A percentile compares a stretch with the other conserved stretches of the same genome.
phyloP scores from a whole-genome alignment of 2,329 filamentous ascomycete genomes.

The Aspergillus quadrilineatus region DNA sequence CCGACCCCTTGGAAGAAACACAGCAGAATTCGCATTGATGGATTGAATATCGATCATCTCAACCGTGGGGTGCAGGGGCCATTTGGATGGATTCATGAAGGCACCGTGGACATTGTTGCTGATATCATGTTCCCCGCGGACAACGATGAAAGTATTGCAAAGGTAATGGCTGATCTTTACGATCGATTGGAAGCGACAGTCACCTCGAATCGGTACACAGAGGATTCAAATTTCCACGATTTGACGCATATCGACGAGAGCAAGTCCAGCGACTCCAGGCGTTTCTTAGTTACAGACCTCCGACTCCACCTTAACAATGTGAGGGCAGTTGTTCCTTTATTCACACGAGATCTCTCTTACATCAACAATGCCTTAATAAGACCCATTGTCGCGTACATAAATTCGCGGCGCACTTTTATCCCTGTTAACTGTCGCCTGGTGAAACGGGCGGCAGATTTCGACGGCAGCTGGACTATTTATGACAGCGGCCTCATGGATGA shows the following conservation, averaged over 20 bases:
- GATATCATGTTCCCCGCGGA: conserved; percentile 94
- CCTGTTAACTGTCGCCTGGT: conserved; percentile 93
- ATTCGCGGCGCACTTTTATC: conserved; percentile 90
- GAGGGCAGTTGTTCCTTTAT: conserved; percentile 86
- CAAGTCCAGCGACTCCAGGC: conserved; percentile 53
- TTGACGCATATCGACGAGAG: conserved; percentile 26
- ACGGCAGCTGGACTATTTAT: conserved; percentile 91
- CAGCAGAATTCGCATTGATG: conserved; percentile 86
- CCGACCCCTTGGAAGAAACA: conserved; percentile 90
- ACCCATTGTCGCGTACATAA: conserved; percentile 97
- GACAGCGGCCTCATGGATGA: conserved; percentile 95
- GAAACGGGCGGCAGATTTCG: conserved; percentile 84
- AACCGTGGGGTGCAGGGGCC: conserved; percentile 91
- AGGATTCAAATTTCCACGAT: conserved; percentile 17
- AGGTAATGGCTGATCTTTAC: conserved; percentile 96
- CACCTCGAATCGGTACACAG: conserved; percentile 66
- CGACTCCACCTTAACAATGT: conserved; percentile 95
- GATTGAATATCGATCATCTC: conserved; percentile 89
- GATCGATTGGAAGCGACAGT: conserved; percentile 93
- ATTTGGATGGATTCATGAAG: conserved; percentile 97
- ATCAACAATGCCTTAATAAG: conserved; percentile 93
- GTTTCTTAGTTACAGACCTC: conserved; percentile 89
- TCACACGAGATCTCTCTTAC: conserved; percentile 88
- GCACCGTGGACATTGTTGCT: conserved; percentile 92
- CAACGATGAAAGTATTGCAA: conserved; percentile 81